Conservation (phyloP, 371 early-diverging fungal genomes). For the Apophysomyces ossiformis region DNA sequence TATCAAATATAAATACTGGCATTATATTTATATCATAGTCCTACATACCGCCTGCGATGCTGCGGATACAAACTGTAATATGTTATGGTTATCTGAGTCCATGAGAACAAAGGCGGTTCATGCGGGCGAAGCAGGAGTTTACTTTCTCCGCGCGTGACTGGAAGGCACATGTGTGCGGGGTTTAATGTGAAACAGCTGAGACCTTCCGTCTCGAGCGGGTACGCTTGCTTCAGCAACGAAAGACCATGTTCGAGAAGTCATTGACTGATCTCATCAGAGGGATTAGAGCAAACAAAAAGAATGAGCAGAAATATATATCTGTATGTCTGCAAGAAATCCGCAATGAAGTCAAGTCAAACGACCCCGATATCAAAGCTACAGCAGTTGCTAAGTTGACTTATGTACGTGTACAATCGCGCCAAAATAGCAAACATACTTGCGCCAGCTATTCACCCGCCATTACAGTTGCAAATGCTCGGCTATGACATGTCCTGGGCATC, state of each 20-base stretch:
- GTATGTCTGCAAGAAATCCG: slow-evolving; percentile 87
- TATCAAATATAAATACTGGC: slow-evolving; percentile 1
- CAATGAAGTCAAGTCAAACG: slow-evolving; percentile 84
- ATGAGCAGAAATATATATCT: slow-evolving; percentile 86
- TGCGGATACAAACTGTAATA: slow-evolving; percentile 55
- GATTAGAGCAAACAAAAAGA: slow-evolving; percentile 91
- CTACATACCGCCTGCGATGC: slow-evolving; percentile 51
- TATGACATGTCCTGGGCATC: slow-evolving; percentile 97
- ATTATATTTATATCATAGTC: neutral
- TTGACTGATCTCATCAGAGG: slow-evolving; percentile 92
- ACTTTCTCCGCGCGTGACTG: neutral
- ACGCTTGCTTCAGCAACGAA: neutral
- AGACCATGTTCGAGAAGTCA: slow-evolving; percentile 82
- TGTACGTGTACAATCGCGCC: slow-evolving; percentile 49
- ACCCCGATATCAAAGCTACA: slow-evolving; percentile 81
- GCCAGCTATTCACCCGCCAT: neutral
- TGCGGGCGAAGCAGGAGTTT: slow-evolving; percentile 7
- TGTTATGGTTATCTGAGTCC: slow-evolving; percentile 46
- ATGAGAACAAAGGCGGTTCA: slow-evolving; percentile 20
- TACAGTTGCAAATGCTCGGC: slow-evolving; percentile 94
- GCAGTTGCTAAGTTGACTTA: slow-evolving; percentile 91
- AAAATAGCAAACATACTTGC: slow-evolving; percentile 11
- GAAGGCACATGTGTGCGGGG: neutral
- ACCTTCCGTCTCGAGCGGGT: neutral
- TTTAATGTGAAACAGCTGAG: slow-evolving; percentile 1